phyloP scores from a whole-genome alignment of 805 yeast genomes.

The Kuraishia piskuri region DNA sequence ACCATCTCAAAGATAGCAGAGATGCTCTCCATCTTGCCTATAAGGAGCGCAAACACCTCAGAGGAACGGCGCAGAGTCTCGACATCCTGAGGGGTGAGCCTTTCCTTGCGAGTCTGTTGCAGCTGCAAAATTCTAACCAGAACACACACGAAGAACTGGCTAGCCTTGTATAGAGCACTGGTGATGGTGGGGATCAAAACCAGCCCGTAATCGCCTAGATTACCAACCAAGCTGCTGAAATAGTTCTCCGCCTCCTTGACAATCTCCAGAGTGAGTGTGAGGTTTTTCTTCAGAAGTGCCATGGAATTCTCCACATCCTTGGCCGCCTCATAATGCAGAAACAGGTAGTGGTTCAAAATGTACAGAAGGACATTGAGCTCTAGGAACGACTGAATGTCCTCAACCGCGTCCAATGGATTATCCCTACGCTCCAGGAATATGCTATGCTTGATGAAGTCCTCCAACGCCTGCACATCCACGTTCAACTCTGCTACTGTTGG shows the following conservation, averaged over 20 bases:
- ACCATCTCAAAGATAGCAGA: not conserved
- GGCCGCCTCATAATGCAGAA: constrained; percentile 12
- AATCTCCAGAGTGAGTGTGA: constrained; percentile 1
- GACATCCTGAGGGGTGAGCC: not conserved
- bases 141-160: not conserved
- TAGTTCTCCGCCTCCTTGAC: constrained; percentile 5
- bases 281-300: constrained; percentile 1
- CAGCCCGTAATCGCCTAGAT: not conserved
- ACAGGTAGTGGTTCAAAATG: constrained; percentile 10
- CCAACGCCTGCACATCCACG: not conserved
- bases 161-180: not conserved
- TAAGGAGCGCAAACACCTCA: not conserved
- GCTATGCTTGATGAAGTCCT: constrained; percentile 1
- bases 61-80: not conserved
- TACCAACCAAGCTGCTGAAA: not conserved
- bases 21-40: not conserved
- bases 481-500: constrained; percentile 17
- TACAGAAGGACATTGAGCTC: constrained; percentile 8
- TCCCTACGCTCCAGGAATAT: not conserved
- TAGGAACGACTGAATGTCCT: not conserved
- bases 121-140: not conserved
- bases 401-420: not conserved
- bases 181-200: not conserved
- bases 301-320: constrained; percentile 3
- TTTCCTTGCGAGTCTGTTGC: not conserved